phyloP scores from a whole-genome alignment of 192 early-diverging fungal species.

The Entomortierella chlamydospora region DNA sequence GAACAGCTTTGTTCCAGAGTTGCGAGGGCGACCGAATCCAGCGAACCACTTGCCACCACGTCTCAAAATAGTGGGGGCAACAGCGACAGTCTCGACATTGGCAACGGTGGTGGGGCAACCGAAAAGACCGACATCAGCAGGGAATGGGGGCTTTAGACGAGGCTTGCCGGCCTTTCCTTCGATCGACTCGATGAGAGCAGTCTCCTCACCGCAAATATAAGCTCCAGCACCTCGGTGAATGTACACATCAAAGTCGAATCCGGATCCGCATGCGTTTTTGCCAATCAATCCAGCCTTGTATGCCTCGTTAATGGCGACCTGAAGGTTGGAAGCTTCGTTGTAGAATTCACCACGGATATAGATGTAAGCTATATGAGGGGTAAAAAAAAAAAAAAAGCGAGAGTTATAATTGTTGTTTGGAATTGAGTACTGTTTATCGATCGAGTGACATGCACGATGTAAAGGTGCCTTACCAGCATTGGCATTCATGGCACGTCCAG shows the following conservation, averaged over 20 bases:
- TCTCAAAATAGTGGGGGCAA: constrained; percentile 89
- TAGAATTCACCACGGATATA: constrained; percentile 98
- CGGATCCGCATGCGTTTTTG: constrained; percentile 97
- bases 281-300: constrained; percentile 98
- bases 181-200: constrained; percentile 85
- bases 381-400: too few relatives aligned
- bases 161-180: constrained; percentile 99
- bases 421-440: background rate
- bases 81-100: constrained; percentile 99
- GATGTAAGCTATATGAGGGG: constrained; percentile 85
- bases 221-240: constrained; percentile 98
- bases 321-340: constrained; percentile 93
- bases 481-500: constrained; percentile 97
- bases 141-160: constrained; percentile 98
- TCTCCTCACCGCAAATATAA: constrained; percentile 99
- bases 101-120: constrained; percentile 99
- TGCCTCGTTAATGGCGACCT: constrained; percentile 95
- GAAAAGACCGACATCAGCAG: constrained; percentile 97
- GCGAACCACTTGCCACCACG: constrained; percentile 96
- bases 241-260: constrained; percentile 97
- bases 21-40: constrained; percentile 90
- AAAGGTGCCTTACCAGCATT: constrained; percentile 70
- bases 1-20: constrained; percentile 96
- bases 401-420: too few relatives aligned
- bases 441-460: background rate